Percentiles rank a stretch among this genome's conserved stretches.
These are phyloP conservation scores for Calonectria multiphialidica DNA, from an alignment of 2,329 filamentous ascomycete species.

Conservation along the genomic window DNA sequence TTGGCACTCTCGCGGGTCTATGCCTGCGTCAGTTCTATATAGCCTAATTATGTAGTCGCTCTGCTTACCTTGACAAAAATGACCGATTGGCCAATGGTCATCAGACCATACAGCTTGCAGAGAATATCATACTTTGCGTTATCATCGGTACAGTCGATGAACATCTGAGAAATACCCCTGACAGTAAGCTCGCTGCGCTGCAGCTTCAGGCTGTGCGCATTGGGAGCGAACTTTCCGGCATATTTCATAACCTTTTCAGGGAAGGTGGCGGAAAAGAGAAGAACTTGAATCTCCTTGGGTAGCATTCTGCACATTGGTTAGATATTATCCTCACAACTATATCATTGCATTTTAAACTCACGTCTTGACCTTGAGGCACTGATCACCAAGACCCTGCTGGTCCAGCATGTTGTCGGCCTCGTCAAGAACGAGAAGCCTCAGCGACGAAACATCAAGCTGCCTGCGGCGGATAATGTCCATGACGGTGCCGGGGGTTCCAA, in stretches of 20 bases:
- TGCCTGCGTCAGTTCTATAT: conserved; percentile 28
- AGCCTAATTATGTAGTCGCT: background rate
- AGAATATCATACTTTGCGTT: conserved; percentile 89
- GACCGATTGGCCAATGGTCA: conserved; percentile 97
- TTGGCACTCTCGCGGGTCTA: conserved; percentile 88
- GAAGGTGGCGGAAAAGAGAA: conserved; percentile 96
- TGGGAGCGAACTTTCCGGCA: conserved; percentile 85
- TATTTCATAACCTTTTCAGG: conserved; percentile 88
- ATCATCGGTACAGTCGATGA: conserved; percentile 89
- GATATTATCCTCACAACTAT: conserved; percentile 20
- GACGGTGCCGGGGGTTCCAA: conserved; percentile 94
- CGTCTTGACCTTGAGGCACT: conserved; percentile 91
- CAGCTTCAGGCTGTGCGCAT: conserved; percentile 88
- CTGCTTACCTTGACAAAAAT: conserved; percentile 89
- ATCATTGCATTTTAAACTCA: conserved; percentile 51
- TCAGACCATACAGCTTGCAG: conserved; percentile 92
- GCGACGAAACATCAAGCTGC: conserved; percentile 76
- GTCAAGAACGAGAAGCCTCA: conserved; percentile 91
- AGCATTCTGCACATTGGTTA: conserved; percentile 70
- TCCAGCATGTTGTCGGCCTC: conserved; percentile 99
- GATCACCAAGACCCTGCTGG: conserved; percentile 93
- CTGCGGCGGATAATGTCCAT: conserved; percentile 86
- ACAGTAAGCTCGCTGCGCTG: conserved; percentile 94
- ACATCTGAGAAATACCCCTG: conserved; percentile 97
- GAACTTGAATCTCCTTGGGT: conserved; percentile 81